Base-by-base conservation (phyloP, 148 eudicot genomes). In the Chenopodium quinoa region DNA sequence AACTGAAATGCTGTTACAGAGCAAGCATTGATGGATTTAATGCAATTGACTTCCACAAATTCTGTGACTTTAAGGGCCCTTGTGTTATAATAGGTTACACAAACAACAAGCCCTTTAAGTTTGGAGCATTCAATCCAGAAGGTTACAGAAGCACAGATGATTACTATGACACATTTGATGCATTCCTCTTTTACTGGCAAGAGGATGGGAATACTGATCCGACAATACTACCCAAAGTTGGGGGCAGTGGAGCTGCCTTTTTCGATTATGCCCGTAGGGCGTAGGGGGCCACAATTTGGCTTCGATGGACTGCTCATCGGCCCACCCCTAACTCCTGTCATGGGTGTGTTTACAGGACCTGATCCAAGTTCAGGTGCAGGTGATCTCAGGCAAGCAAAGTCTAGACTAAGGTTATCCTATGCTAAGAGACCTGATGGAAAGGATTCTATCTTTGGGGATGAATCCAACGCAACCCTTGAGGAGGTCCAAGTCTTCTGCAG, bases 61-160 rank as follows among this genome's bases (percentile, higher is more conserved):
- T 79, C 69, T 90, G 93, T 71, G 99, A 96, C 75, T 96, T 96
- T 89, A 91, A 96, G 77, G 99, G 99, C 22, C 98, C 98, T 12
- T 96, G 99, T 85, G 95, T 93, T 0, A 90, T 96, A 32, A 87
- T 96, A 48, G 98, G 94, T 77, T 90, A 89, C 91, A 96, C 95
- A 79, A 84, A 83, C 7, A 37, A 37, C 80, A 86, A 82, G 72
- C 83, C 92, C 73, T 83, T 93, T 83, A 92, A 92, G 80, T 92
- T 96, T 81, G 99, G 99, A 4, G 99, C 95, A 67, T 96, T 96
- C 66, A 93, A 85, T 73, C 99, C 99, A 9, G 98, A 96, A 85
- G 99, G 98, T 75, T 95, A 95, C 62, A 79, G 98, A 82, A 95
- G 98, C 84, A 93, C 97, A 9, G 97, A 95, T 60, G 97, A 95